These are phyloP conservation scores for Aplosporella prunicola DNA, from an alignment of 2,329 filamentous ascomycete genomes.

Conservation along the genomic window DNA sequence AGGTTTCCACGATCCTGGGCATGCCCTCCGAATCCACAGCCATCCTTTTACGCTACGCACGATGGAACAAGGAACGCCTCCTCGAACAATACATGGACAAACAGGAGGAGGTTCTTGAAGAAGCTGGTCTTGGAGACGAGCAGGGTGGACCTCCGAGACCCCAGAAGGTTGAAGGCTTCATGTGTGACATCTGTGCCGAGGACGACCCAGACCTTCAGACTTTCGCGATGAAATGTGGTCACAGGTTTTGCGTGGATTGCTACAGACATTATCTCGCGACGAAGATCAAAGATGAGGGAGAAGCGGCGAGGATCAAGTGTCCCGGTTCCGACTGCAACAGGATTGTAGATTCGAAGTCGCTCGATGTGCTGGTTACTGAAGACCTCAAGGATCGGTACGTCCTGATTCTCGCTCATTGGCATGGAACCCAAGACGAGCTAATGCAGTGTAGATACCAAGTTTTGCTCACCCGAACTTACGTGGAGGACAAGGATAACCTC, in stretches of 20 bases:
- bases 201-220: constrained; percentile 67
- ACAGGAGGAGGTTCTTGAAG: constrained; percentile 68
- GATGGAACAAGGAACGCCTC: constrained; percentile 93
- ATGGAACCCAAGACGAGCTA: constrained; percentile 15
- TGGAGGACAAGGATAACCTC: constrained; percentile 89
- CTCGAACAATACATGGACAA: constrained; percentile 96
- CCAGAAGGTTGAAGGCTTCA: constrained; percentile 64
- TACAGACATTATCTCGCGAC: constrained; percentile 84
- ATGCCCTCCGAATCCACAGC: constrained; percentile 82
- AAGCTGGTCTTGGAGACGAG: constrained; percentile 63
- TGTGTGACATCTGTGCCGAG: constrained; percentile 94
- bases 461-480: constrained; percentile 85
- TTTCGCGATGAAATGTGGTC: constrained; percentile 91
- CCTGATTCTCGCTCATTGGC: neutral
- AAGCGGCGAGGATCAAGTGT: constrained; percentile 90
- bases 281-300: constrained; percentile 92
- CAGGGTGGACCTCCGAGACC: constrained; percentile 50
- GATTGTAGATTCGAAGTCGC: constrained; percentile 81
- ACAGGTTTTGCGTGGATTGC: constrained; percentile 87
- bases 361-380: constrained; percentile 61
- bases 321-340: constrained; percentile 78
- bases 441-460: constrained; percentile 59
- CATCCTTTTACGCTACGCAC: constrained; percentile 77
- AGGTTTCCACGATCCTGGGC: constrained; percentile 85
- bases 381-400: constrained; percentile 47